Evolutionary conservation across 495 filamentous ascomycete genomes (phyloP), one percentile per base, ranked within the genome.

Genomic region (Hypoxylon lienhwacheense): DNA sequence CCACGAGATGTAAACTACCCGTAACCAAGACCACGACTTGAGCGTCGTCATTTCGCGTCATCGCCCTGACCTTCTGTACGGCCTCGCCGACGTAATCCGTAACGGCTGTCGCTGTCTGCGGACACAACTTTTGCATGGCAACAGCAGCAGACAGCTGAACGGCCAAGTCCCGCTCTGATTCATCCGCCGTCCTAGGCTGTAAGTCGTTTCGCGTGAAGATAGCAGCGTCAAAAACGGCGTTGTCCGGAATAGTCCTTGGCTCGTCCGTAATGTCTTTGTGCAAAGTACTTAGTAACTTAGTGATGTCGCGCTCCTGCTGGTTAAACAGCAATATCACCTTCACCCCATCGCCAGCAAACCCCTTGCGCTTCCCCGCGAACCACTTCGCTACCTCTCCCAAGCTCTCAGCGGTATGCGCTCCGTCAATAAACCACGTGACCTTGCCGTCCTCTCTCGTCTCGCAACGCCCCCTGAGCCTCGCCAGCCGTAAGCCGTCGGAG

Each of bases 1-100:
- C 91, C 1, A 96, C 89, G 6, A 97, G 77, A 73, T 96, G 89
- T 51, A 96, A 77, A 66, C 90, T 96, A 4, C 92, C 92, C 14
- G 92, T 97, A 22, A 90, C 75, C 15, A 89, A 66, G 2, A 82
- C 66, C 35, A 29, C 47, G 19, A 57, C 52, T 47, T 60, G 40
- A 39, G 46, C 17, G 4, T 24, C 57, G 37, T 64, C 20, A 40
- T 19, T 63, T 7, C 35, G 35, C 4, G 49, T 47, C 7, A 66
- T 46, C 15, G 14, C 19, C 5, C 45, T 61, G 20, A 67, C 62
- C 11, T 50, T 60, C 16, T 53, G 53, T 3, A 75, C 64, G 0
- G 72, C 59, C 7, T 65, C 56, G 8, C 32, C 35, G 0, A 73
- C 69, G 10, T 64, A 67, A 22, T 65, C 58, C 5, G 61, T 8